Conservation (phyloP, 805 yeast genomes). For the Cyberlindnera euphorbiiphila region DNA sequence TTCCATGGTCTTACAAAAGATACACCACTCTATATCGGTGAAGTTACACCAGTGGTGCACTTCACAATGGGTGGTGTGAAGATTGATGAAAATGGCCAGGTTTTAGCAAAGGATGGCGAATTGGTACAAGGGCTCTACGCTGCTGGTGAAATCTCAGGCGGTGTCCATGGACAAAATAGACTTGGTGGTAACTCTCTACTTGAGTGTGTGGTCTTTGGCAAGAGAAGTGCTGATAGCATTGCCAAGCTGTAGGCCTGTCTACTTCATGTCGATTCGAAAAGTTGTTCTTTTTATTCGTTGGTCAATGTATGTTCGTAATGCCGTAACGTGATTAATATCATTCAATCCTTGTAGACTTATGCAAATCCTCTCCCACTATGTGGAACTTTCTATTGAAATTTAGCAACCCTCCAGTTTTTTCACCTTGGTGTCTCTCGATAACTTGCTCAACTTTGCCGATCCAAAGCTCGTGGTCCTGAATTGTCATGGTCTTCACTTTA, state of each 20-base stretch:
- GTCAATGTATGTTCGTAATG: not conserved
- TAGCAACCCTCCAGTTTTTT: slow-evolving; percentile 57
- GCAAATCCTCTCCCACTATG: slow-evolving; percentile 34
- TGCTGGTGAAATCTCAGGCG: slow-evolving; percentile 66
- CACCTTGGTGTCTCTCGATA: slow-evolving; percentile 31
- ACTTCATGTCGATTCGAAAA: no score
- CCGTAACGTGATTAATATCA: not conserved
- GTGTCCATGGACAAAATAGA: slow-evolving; percentile 62
- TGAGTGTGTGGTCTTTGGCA: slow-evolving; percentile 45
- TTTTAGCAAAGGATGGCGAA: slow-evolving; percentile 32
- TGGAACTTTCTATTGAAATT: slow-evolving; percentile 65
- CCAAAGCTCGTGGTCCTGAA: slow-evolving; percentile 91
- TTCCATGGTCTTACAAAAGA: slow-evolving; percentile 28
- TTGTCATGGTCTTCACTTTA: slow-evolving; percentile 45
- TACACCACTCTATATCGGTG: slow-evolving; percentile 41
- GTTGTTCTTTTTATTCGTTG: not conserved
- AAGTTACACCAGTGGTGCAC: slow-evolving; percentile 59
- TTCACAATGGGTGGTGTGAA: slow-evolving; percentile 68
- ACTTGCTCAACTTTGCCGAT: slow-evolving; percentile 71
- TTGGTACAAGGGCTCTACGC: slow-evolving; percentile 48
- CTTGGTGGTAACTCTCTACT: slow-evolving; percentile 32
- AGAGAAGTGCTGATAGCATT: slow-evolving; percentile 39
- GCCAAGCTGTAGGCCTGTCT: not conserved
- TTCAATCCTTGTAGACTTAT: slow-evolving; percentile 9
- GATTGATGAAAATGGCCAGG: slow-evolving; percentile 45